phyloP scores from a whole-genome alignment of 83 land plant genomes.

The Larix sibirica region DNA sequence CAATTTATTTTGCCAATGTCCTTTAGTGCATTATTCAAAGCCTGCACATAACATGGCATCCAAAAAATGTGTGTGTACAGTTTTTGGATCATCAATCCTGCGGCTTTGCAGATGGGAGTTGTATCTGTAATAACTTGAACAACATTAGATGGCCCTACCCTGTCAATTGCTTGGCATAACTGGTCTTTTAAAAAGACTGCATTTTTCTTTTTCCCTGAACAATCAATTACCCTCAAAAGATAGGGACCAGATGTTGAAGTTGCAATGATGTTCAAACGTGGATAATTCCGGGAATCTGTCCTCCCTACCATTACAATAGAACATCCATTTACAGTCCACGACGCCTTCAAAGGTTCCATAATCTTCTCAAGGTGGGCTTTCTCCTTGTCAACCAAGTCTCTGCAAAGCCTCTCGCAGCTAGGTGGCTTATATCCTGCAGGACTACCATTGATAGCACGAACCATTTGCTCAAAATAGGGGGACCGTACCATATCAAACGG shows the following conservation, averaged over 20 bases:
- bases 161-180: neutral
- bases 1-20: neutral
- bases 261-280: neutral
- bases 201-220: too few relatives aligned
- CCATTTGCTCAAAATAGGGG: too few relatives aligned
- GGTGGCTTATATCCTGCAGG: neutral
- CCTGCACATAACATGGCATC: neutral
- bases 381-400: neutral
- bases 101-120: neutral
- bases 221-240: too few relatives aligned
- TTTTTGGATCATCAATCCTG: neutral
- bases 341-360: neutral
- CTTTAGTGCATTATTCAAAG: neutral
- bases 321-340: neutral
- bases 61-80: neutral
- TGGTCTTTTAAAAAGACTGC: too few relatives aligned
- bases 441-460: too few relatives aligned
- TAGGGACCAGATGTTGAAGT: neutral
- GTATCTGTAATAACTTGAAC: neutral
- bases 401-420: neutral
- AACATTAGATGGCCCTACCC: neutral
- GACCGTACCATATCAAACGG: too few relatives aligned
- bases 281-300: neutral
- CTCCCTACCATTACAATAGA: neutral
- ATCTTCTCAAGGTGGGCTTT: neutral